Percentiles rank a stretch among this genome's conserved stretches.
phyloP scores from a whole-genome alignment of 2,329 filamentous ascomycete species.

The Apiospora marii region DNA sequence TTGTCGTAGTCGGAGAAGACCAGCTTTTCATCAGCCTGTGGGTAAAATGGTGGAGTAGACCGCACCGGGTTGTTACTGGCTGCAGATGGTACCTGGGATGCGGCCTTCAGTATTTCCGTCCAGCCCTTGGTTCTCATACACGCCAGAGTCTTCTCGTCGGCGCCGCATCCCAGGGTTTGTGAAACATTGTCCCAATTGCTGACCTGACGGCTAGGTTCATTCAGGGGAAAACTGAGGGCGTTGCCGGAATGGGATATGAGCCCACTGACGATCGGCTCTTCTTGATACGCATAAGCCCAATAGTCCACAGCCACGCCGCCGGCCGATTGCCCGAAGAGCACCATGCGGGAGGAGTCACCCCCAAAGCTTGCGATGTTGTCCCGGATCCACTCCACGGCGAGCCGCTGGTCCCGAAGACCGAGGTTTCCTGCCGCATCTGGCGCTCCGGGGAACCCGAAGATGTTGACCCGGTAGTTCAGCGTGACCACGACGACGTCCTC shows the following conservation, averaged over 20 bases:
- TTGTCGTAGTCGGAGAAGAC: slow-evolving; percentile 51
- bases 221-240: slow-evolving; percentile 54
- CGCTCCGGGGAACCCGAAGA: slow-evolving; percentile 32
- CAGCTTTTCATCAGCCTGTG: slow-evolving; percentile 47
- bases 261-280: slow-evolving; percentile 56
- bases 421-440: slow-evolving; percentile 43
- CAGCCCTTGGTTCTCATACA: slow-evolving; percentile 50
- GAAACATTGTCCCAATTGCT: slow-evolving; percentile 53
- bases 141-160: slow-evolving; percentile 38
- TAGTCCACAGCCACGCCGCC: slow-evolving; percentile 52
- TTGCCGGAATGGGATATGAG: slow-evolving; percentile 56
- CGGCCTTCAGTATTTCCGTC: slow-evolving; percentile 46
- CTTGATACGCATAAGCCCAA: slow-evolving; percentile 56
- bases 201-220: slow-evolving; percentile 42
- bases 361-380: slow-evolving; percentile 53
- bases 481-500: slow-evolving; percentile 46
- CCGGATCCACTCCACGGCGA: slow-evolving; percentile 53
- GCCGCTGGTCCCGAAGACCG: slow-evolving; percentile 54
- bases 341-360: slow-evolving; percentile 47
- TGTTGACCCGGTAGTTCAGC: slow-evolving; percentile 40
- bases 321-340: slow-evolving; percentile 51
- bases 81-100: slow-evolving; percentile 43
- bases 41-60: slow-evolving; percentile 50
- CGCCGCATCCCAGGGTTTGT: slow-evolving; percentile 46
- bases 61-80: slow-evolving; percentile 46